Conservation (phyloP, 305 asterid genomes). For the Stenogyne calaminthoides region DNA sequence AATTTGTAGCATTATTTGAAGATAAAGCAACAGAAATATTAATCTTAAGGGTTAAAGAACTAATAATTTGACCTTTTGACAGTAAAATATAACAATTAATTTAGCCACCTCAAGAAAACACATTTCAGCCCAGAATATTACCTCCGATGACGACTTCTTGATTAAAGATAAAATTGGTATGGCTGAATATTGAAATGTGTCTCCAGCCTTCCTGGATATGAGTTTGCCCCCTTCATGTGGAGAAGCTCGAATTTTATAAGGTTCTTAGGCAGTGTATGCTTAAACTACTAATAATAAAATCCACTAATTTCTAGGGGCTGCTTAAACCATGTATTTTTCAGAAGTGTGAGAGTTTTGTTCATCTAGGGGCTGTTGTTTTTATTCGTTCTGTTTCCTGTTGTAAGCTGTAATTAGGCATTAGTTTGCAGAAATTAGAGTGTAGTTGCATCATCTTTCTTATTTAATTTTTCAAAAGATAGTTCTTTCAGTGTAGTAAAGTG, state of each 20-base stretch:
- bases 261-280: background rate
- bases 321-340: too few species aligned
- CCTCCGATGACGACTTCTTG: conserved; percentile 18
- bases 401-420: too few species aligned
- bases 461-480: background rate
- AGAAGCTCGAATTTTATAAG: background rate
- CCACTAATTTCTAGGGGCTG: conserved; percentile 15
- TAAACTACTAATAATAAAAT: conserved; percentile 3
- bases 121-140: conserved; percentile 5
- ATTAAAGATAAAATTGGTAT: background rate
- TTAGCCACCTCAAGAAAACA: too few species aligned
- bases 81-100: too few species aligned
- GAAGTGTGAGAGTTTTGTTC: too few species aligned
- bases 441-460: background rate
- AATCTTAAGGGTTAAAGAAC: background rate
- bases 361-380: too few species aligned
- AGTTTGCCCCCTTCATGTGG: conserved; percentile 4
- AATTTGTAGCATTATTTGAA: background rate
- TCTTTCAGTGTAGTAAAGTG: background rate
- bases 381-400: too few species aligned
- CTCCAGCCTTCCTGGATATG: background rate
- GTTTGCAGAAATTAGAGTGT: background rate
- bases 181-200: background rate
- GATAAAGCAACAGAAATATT: background rate
- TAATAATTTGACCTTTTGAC: background rate